Percentiles rank a stretch among this genome's conserved stretches.
phyloP scores from a whole-genome alignment of 139 green algal species.

The Chlorella sp. region DNA sequence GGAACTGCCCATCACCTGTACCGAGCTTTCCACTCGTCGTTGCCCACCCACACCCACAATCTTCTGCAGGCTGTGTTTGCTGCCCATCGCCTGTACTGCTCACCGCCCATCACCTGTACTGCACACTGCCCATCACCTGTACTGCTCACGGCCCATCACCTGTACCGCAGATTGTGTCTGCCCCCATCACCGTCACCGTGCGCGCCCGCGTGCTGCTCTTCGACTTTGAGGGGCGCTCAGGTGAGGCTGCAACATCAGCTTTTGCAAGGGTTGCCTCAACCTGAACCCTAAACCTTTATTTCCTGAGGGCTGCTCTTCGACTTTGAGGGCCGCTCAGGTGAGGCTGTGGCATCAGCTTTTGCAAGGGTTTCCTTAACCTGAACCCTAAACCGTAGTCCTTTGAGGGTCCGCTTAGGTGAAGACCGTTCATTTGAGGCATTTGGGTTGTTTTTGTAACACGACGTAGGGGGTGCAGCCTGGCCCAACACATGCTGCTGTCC shows the following conservation, averaged over 20 bases:
- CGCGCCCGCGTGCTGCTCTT: constrained; percentile 60
- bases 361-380: too few species aligned
- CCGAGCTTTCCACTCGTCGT: too few species aligned
- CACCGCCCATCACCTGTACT: too few species aligned
- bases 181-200: constrained; percentile 51
- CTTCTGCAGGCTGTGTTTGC: too few species aligned
- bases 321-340: constrained; percentile 64
- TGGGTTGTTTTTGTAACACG: too few species aligned
- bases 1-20: too few species aligned
- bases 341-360: neutral
- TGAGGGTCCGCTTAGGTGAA: constrained; percentile 40
- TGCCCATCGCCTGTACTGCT: too few species aligned
- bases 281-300: too few species aligned
- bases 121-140: neutral
- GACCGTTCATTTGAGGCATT: too few species aligned
- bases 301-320: constrained; percentile 63
- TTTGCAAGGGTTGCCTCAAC: too few species aligned
- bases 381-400: too few species aligned
- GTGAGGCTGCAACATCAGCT: neutral
- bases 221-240: constrained; percentile 68
- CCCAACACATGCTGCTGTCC: neutral
- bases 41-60: too few species aligned
- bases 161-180: constrained; percentile 44
- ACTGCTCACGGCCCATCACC: neutral
- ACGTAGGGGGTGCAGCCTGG: neutral